A percentile compares a stretch with the other conserved stretches of the same genome.
These are phyloP conservation scores for Mortierella polycephala DNA, from an alignment of 371 early-diverging fungal genomes.

Conservation along the genomic window DNA sequence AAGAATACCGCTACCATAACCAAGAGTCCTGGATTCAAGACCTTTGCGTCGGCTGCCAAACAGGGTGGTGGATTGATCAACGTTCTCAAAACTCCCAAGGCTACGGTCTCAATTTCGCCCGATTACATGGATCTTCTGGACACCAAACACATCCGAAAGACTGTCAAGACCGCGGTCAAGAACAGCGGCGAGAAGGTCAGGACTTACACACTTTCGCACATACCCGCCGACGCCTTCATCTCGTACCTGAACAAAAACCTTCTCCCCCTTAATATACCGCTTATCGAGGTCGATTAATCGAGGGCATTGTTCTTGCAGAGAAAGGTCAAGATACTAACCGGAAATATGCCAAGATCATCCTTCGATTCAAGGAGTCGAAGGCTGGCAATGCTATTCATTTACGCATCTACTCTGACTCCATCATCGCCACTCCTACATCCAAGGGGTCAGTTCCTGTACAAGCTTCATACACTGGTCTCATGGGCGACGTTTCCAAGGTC, in stretches of 20 bases:
- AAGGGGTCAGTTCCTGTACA: conserved; percentile 31
- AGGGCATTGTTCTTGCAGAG: conserved; percentile 37
- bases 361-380: conserved; percentile 56
- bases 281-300: conserved; percentile 50
- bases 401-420: conserved; percentile 35
- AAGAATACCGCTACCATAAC: conserved; percentile 63
- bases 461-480: conserved; percentile 63
- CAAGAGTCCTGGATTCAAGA: conserved; percentile 47
- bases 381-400: conserved; percentile 9
- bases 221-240: conserved; percentile 58
- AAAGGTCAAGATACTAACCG: conserved; percentile 50
- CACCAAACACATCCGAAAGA: conserved; percentile 52
- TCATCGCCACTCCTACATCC: conserved; percentile 24
- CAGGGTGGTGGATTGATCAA: conserved; percentile 82
- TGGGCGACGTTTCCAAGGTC: conserved; percentile 55
- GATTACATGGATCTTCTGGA: conserved; percentile 71
- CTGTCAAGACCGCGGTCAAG: conserved; percentile 61
- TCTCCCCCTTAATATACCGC: conserved; percentile 23
- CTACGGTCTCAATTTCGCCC: conserved; percentile 65
- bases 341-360: conserved; percentile 50
- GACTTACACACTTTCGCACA: conserved; percentile 62
- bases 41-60: conserved; percentile 58
- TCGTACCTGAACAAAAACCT: conserved; percentile 40
- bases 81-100: conserved; percentile 62
- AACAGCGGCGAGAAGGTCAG: conserved; percentile 63